Percentiles rank a stretch among this genome's conserved stretches.
Conservation (phyloP, 768 basidiomycete genomes). For the Lanmaoa rubissima region DNA sequence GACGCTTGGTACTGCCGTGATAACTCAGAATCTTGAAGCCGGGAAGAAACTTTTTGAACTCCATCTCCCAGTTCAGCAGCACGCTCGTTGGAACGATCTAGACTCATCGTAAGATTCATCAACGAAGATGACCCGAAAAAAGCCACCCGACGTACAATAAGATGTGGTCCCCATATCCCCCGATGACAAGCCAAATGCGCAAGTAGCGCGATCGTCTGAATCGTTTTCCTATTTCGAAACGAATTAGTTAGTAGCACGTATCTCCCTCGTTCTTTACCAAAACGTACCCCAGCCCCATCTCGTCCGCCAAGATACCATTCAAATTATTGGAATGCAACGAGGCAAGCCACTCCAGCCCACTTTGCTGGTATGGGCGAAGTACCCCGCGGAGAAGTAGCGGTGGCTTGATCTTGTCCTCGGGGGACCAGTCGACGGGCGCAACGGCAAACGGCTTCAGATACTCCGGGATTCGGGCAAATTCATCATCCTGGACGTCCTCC, state of each 20-base stretch:
- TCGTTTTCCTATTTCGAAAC: conserved; percentile 68
- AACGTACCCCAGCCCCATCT: conserved; percentile 91
- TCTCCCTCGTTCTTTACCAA: not conserved
- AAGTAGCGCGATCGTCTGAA: conserved; percentile 92
- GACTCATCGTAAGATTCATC: not conserved
- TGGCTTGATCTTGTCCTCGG: conserved; percentile 54
- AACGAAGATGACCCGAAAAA: not conserved
- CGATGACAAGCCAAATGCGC: conserved; percentile 90
- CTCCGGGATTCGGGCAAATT: conserved; percentile 41
- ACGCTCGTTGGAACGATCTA: conserved; percentile 91
- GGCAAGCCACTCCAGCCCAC: conserved; percentile 93
- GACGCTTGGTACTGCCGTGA: conserved; percentile 84
- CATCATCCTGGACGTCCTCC: conserved; percentile 38
- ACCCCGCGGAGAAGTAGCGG: conserved; percentile 81
- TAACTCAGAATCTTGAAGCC: conserved; percentile 87
- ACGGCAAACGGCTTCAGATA: conserved; percentile 72
- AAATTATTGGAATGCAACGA: conserved; percentile 77
- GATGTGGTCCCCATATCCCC: conserved; percentile 90
- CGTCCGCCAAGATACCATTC: conserved; percentile 86
- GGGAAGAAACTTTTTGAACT: conserved; percentile 94
- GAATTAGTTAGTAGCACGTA: not conserved
- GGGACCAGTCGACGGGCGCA: conserved; percentile 67
- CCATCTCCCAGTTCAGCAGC: conserved; percentile 94
- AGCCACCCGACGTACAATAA: conserved; percentile 55
- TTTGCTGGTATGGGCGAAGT: conserved; percentile 89